phyloP scores from a whole-genome alignment of 2,329 filamentous ascomycete species.

The Colletotrichum tamarilloi region DNA sequence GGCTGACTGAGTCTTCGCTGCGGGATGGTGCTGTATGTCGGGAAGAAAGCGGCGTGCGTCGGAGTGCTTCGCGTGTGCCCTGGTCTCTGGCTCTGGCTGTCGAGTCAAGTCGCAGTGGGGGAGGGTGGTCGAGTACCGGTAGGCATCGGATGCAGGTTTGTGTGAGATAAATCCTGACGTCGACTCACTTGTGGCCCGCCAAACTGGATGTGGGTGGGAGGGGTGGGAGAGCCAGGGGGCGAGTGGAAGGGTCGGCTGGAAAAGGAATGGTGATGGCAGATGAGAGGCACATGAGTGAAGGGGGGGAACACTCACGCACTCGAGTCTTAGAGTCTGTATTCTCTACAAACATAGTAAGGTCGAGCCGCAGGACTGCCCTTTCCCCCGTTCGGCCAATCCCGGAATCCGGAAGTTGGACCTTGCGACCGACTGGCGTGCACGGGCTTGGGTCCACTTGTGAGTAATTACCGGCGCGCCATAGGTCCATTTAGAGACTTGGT shows the following conservation, averaged over 20 bases:
- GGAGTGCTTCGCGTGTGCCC: constrained; percentile 15
- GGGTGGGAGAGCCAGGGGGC: neutral
- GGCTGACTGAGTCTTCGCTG: neutral
- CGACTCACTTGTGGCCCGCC: constrained; percentile 27
- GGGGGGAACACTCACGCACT: neutral
- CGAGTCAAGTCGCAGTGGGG: neutral
- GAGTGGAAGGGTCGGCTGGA: constrained; percentile 4
- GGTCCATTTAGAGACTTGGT: neutral
- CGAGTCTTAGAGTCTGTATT: neutral
- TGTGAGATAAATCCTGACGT: constrained; percentile 27
- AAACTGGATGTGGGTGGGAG: constrained; percentile 28
- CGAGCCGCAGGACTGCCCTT: neutral
- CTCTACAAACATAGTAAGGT: no score
- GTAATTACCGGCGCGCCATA: constrained; percentile 20
- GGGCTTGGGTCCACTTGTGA: constrained; percentile 9
- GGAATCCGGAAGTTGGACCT: constrained; percentile 12
- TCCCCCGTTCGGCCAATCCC: constrained; percentile 29
- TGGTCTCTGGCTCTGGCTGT: neutral
- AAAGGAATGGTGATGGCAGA: constrained; percentile 11
- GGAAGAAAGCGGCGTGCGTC: constrained; percentile 1
- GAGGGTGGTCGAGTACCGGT: neutral
- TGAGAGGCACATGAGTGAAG: neutral
- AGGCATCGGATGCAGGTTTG: constrained; percentile 19
- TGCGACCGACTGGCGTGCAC: constrained; percentile 1
- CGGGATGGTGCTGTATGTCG: constrained; percentile 7